Conservation (phyloP, 106 monocot genomes). For the Iris macrosiphon region DNA sequence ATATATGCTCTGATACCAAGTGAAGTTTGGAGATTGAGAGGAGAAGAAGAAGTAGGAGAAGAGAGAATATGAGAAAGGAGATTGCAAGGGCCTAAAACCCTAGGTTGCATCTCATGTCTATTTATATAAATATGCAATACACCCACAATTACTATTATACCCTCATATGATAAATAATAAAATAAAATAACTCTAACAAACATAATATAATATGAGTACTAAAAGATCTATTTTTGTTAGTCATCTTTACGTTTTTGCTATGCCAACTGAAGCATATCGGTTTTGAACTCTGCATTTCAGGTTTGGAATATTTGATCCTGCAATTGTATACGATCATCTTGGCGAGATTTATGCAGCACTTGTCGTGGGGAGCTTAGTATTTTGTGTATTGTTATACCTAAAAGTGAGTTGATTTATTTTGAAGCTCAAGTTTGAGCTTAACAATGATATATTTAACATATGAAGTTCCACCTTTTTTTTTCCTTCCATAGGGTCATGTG, state of each 20-base stretch:
- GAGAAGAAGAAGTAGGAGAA: too few species aligned
- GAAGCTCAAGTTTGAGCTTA: neutral
- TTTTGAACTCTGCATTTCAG: conserved; percentile 15
- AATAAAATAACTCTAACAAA: too few species aligned
- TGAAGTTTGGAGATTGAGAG: too few species aligned
- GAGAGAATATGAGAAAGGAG: too few species aligned
- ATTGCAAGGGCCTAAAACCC: too few species aligned
- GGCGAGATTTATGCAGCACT: conserved; percentile 92
- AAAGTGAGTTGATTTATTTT: conserved; percentile 45
- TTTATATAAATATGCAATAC: too few species aligned
- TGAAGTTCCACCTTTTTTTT: neutral
- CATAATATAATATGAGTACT: neutral
- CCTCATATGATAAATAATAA: too few species aligned
- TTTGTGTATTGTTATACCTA: conserved; percentile 82
- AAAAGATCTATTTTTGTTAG: neutral
- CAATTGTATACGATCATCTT: conserved; percentile 89
- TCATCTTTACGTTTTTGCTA: neutral
- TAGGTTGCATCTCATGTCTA: too few species aligned
- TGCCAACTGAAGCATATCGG: neutral
- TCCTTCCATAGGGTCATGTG: conserved; percentile 56
- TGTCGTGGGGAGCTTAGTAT: conserved; percentile 78
- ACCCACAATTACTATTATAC: too few species aligned
- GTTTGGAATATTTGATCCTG: conserved; percentile 87
- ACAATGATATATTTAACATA: neutral
- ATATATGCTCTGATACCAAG: too few species aligned